Evolutionary conservation across 2,329 filamentous ascomycete species (phyloP).

Genomic region (Ophiostoma ips): DNA sequence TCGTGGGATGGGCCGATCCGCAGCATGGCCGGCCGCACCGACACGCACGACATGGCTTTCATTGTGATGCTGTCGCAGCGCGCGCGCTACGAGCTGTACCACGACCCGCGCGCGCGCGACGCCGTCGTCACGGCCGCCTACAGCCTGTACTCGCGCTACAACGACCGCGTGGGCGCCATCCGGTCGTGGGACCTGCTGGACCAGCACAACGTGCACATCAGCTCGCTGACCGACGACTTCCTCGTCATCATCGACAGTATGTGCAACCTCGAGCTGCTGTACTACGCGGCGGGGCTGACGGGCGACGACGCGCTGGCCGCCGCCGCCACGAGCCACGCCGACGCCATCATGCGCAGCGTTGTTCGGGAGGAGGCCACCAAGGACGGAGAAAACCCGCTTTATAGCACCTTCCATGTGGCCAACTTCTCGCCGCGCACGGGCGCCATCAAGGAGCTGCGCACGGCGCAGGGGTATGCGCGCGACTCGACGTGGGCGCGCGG

Average conservation of each 20-base stretch:
- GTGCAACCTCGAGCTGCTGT: constrained; percentile 26
- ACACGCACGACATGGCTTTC: constrained; percentile 41
- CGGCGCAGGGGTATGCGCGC: constrained; percentile 33
- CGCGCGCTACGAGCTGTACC: constrained; percentile 30
- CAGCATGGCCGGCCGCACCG: constrained; percentile 24
- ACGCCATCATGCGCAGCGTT: constrained; percentile 25
- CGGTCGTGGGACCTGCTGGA: constrained; percentile 33
- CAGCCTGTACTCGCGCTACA: constrained; percentile 28
- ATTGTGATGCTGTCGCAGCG: constrained; percentile 36
- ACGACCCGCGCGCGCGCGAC: constrained; percentile 21
- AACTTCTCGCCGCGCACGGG: constrained; percentile 33
- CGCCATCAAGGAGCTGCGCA: constrained; percentile 28
- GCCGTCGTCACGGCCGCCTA: constrained; percentile 29
- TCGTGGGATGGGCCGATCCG: constrained; percentile 25
- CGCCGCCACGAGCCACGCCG: constrained; percentile 26
- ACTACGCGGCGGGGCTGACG: constrained; percentile 22
- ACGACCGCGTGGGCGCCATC: constrained; percentile 29
- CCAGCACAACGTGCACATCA: constrained; percentile 19
- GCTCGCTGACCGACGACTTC: constrained; percentile 22
- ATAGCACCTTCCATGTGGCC: constrained; percentile 31
- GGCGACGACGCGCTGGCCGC: constrained; percentile 17
- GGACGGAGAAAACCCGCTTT: constrained; percentile 14
- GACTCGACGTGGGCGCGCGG: constrained; percentile 37
- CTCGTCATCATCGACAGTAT: constrained; percentile 30
- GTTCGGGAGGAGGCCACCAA: constrained; percentile 23